Evolutionary conservation across 2,329 filamentous ascomycete species (phyloP), one percentile per base, ranked within the genome.

Genomic region (Macrophomina tecta): DNA sequence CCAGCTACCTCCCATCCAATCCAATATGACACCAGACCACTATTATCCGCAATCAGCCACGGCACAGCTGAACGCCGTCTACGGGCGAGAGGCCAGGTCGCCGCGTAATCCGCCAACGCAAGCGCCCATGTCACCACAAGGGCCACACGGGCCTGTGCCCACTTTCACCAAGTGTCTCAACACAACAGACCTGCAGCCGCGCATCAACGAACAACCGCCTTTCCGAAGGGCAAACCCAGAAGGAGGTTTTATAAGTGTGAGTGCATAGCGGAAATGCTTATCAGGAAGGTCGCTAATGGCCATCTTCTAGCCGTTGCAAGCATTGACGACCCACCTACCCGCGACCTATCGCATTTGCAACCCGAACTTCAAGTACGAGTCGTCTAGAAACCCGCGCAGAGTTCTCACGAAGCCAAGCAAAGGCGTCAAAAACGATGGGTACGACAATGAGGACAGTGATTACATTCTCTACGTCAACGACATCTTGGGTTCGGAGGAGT

Each of bases 391-490:
- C 76, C 95, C 95, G 46, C 91, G 95, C 69, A 88, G 95, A 78
- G 95, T 99, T 60, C 85, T 99, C 71, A 99, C 95, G 16, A 99
- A 99, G 80, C 95, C 95, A 7, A 98, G 95, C 86, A 99, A 99
- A 82, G 95, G 95, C 14, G 88, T 92, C 69, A 99, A 99, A 85
- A 99, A 99, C 75, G 95, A 99, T 82, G 95, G 95, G 4, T 99
- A 95, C 75, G 95, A 99, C 77, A 99, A 99, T 72, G 95, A 99
- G 78, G 95, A 99, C 73, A 98, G 95, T 79, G 95, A 99, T 77
- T 99, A 99, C 77, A 99, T 99, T 75, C 87, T 99, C 72, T 99
- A 98, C 74, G 95, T 99, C 73, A 99, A 99, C 78, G 95, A 99
- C 77, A 99, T 99, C 70, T 84, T 99, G 65, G 95, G 95, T 9